phyloP scores from a whole-genome alignment of 2,329 filamentous ascomycete species.

The Beauveria rudraprayagi region DNA sequence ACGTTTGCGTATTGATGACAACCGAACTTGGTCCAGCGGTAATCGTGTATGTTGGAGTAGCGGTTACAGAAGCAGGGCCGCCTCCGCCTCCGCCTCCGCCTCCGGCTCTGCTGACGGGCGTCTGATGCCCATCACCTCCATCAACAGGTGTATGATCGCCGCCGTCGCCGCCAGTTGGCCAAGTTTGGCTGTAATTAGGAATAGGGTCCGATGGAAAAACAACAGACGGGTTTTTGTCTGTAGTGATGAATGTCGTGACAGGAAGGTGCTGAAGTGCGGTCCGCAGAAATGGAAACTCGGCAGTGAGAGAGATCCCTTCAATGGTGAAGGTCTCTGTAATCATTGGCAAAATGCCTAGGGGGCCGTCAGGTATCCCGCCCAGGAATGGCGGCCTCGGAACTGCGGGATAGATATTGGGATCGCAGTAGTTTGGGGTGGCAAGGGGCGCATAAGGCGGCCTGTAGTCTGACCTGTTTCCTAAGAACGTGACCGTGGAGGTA shows the following conservation, averaged over 20 bases:
- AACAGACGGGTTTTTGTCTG: conserved; percentile 47
- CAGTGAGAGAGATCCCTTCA: neutral
- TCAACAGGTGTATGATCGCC: neutral
- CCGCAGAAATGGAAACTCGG: neutral
- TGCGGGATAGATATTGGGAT: conserved; percentile 13
- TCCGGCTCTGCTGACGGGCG: neutral
- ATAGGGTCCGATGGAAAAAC: conserved; percentile 30
- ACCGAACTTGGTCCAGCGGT: conserved; percentile 37
- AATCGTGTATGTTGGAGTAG: conserved; percentile 28
- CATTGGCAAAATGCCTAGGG: neutral
- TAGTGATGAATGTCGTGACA: conserved; percentile 40
- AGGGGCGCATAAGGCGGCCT: conserved; percentile 37
- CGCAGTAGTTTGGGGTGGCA: conserved; percentile 31
- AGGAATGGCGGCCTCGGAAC: neutral
- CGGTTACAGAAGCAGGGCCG: conserved; percentile 2
- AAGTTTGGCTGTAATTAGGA: conserved; percentile 8
- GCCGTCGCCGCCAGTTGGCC: neutral
- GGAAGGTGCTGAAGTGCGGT: conserved; percentile 3
- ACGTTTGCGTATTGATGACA: conserved; percentile 39
- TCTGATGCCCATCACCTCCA: neutral
- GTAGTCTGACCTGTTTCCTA: conserved; percentile 37
- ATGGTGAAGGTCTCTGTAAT: conserved; percentile 4
- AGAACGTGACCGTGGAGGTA: conserved; percentile 43
- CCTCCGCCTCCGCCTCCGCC: no score
- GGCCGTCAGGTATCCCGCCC: neutral